Base-by-base conservation (phyloP, 1,284 basidiomycete genomes). In the Porogramme epimiltina region DNA sequence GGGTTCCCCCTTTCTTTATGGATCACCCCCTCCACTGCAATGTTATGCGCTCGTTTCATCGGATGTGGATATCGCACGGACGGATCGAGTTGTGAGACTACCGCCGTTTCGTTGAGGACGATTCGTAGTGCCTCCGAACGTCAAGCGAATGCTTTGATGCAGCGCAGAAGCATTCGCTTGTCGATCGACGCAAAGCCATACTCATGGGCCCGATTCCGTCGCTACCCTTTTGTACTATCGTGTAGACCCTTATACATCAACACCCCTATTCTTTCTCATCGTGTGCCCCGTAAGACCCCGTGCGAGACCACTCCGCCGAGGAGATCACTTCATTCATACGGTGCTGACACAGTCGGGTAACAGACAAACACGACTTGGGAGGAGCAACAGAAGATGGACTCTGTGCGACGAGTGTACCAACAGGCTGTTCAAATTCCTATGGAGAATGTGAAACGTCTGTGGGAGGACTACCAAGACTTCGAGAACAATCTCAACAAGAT, bases 401-500 rank as follows among this genome's bases (percentile, higher is more conserved):
- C 85, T 3, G 77, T 99, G 3, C 87, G 96, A 49, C 93, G 93
- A 66, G 86, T 93, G 3, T 98, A 96, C 71, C 94, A 97, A 64
- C 85, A 93, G 45, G 96, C 93, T 0, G 90, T 98, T 26, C 90
- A 93, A 62, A 93, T 97, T 20, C 97, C 97, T 0, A 80, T 98
- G 60, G 88, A 94, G 69, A 96, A 95, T 64, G 86, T 99, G 62
- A 95, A 98, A 71, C 78, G 80, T 38, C 80, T 99, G 38, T 99
- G 97, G 97, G 87, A 91, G 66, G 93, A 97, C 49, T 91, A 95
- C 62, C 95, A 98, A 69, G 77, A 88, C 0, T 99, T 98, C 65
- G 97, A 99, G 70, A 95, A 86, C 54, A 81, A 81, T 37, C 76
- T 98, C 61, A 98, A 95, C 75, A 90, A 91, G 67, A 88, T 94